phyloP scores from a whole-genome alignment of 2,329 filamentous ascomycete genomes.

The Apiospora marii region DNA sequence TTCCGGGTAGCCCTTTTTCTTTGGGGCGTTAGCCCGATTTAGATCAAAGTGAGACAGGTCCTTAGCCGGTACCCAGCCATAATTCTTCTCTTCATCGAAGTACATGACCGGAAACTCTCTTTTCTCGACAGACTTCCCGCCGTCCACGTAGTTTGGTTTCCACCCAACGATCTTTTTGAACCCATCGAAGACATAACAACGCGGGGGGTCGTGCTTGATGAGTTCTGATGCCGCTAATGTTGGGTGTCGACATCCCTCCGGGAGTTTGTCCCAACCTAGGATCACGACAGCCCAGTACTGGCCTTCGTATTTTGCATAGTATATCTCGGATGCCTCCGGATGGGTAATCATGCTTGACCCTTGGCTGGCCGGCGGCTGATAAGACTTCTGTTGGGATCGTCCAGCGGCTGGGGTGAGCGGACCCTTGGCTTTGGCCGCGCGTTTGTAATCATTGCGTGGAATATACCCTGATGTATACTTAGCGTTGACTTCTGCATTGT shows the following conservation, averaged over 20 bases:
- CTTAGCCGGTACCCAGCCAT: slow-evolving; percentile 36
- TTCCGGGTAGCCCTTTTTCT: neutral
- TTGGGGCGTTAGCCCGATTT: neutral
- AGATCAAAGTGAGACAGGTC: slow-evolving; percentile 33
- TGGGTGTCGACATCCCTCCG: neutral
- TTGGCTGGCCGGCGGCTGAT: too few relatives aligned
- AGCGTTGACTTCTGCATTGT: slow-evolving; percentile 44
- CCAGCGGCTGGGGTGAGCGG: neutral
- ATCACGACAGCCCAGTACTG: slow-evolving; percentile 47
- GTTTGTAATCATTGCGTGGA: neutral
- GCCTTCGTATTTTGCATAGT: slow-evolving; percentile 42
- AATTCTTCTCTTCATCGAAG: slow-evolving; percentile 42
- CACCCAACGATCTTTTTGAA: slow-evolving; percentile 45
- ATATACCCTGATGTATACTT: slow-evolving; percentile 44
- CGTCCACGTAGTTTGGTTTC: slow-evolving; percentile 47
- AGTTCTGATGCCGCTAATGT: neutral
- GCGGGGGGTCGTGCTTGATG: slow-evolving; percentile 36
- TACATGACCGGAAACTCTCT: slow-evolving; percentile 51
- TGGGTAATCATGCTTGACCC: slow-evolving; percentile 30
- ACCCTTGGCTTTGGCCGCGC: neutral
- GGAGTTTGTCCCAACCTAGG: slow-evolving; percentile 45
- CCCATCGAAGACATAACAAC: slow-evolving; percentile 44
- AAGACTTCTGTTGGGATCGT: neutral
- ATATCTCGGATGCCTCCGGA: slow-evolving; percentile 44
- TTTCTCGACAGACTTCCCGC: slow-evolving; percentile 41